phyloP scores from a whole-genome alignment of 495 filamentous ascomycete species.

The Xanthoparmelia taractica region DNA sequence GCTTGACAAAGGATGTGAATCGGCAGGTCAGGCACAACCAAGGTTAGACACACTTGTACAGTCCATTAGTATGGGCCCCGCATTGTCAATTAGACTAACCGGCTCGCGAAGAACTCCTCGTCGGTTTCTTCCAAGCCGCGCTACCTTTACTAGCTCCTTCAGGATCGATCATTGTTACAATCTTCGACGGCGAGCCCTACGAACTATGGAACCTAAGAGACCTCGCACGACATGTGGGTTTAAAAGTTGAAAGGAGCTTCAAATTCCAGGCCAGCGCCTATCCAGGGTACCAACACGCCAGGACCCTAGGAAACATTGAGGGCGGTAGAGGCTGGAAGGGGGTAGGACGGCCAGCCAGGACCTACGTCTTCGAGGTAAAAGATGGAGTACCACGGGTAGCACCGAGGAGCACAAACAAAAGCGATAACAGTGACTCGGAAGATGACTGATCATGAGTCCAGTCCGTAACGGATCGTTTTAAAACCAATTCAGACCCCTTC shows the following conservation, averaged over 20 bases:
- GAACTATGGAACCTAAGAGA: constrained; percentile 90
- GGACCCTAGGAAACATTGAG: constrained; percentile 75
- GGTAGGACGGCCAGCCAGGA: constrained; percentile 65
- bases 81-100: background rate
- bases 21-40: constrained; percentile 90
- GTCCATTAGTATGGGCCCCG: background rate
- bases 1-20: constrained; percentile 85
- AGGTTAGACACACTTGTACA: constrained; percentile 29
- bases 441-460: constrained; percentile 24
- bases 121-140: constrained; percentile 67
- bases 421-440: constrained; percentile 39
- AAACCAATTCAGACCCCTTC: background rate
- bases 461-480: background rate
- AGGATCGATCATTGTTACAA: constrained; percentile 71
- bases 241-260: constrained; percentile 71
- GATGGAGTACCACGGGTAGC: constrained; percentile 39
- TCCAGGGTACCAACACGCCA: constrained; percentile 77
- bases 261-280: constrained; percentile 66
- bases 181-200: constrained; percentile 91
- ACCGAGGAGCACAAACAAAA: constrained; percentile 34
- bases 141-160: constrained; percentile 41
- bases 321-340: constrained; percentile 63
- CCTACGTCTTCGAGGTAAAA: constrained; percentile 67
- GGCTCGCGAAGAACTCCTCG: constrained; percentile 54
- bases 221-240: constrained; percentile 68